phyloP scores from a whole-genome alignment of 1,284 basidiomycete species.

The Leccinum huronense region DNA sequence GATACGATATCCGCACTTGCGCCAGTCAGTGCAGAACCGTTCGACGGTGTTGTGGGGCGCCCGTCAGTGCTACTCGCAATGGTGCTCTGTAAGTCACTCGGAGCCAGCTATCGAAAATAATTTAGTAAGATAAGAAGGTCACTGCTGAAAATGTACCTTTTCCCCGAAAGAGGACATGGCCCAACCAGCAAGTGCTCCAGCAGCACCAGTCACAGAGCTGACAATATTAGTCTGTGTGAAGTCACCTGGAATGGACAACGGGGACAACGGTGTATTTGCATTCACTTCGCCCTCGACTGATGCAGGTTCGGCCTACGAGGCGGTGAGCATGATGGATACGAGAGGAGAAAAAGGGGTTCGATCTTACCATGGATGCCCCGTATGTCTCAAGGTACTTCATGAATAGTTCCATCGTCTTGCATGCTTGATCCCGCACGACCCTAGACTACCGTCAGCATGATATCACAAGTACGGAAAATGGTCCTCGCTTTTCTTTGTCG shows the following conservation, averaged over 20 bases:
- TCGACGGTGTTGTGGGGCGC: constrained; percentile 38
- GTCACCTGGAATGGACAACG: constrained; percentile 37
- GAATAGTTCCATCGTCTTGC: constrained; percentile 86
- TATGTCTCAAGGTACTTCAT: constrained; percentile 81
- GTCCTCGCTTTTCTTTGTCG: constrained; percentile 82
- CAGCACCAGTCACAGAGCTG: constrained; percentile 85
- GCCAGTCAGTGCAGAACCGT: constrained; percentile 12
- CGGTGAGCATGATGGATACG: constrained; percentile 1
- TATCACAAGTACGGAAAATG: background rate
- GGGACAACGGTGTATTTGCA: constrained; percentile 29
- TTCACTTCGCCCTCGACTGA: constrained; percentile 41
- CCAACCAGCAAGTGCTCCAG: constrained; percentile 90
- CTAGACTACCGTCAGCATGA: constrained; percentile 42
- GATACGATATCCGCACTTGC: constrained; percentile 16
- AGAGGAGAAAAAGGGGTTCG: background rate
- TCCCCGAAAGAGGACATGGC: constrained; percentile 85
- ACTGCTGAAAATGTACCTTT: constrained; percentile 46
- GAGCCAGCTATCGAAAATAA: constrained; percentile 50
- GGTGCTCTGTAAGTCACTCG: constrained; percentile 69
- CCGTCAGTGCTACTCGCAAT: constrained; percentile 47
- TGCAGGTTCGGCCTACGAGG: constrained; percentile 66
- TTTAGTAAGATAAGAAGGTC: background rate
- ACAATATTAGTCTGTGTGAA: constrained; percentile 60
- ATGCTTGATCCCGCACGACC: constrained; percentile 89
- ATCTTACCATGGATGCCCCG: constrained; percentile 72